Evolutionary conservation across 2,329 filamentous ascomycete species (phyloP), one percentile per base, ranked within the genome.

Genomic region (Blastomyces silverae): DNA sequence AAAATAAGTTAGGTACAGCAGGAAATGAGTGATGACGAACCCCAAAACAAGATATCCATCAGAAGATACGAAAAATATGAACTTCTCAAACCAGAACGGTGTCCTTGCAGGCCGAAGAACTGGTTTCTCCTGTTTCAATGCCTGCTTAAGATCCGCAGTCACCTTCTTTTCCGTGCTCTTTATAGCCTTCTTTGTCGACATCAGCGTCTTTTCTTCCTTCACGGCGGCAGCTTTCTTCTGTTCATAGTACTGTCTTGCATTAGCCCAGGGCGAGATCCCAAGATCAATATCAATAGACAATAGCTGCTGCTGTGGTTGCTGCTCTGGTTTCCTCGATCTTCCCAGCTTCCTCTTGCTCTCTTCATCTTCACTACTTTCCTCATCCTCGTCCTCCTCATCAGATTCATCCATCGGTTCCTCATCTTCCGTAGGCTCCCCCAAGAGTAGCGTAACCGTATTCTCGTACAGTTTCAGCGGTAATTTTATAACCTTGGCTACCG

Each of bases 61-160:
- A 0, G 92, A 95, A 0, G 92, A 97, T 70, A 97, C 85, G 78
- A 99, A 99, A 84, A 91, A 97, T 37, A 87, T 81, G 71, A 96
- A 99, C 77, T 99, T 99, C 73, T 99, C 94, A 70, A 97, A 99
- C 94, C 94, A 99, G 71, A 92, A 85, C 69, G 88, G 89, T 72
- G 87, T 89, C 64, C 94, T 85, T 10, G 96, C 88, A 0, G 89
- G 91, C 57, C 92, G 87, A 11, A 97, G 79, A 1, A 95, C 81
- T 25, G 91, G 88, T 75, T 96, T 97, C 77, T 97, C 94, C 73
- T 94, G 89, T 78, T 96, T 96, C 64, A 97, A 77, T 0, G 87
- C 89, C 72, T 92, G 93, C 78, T 90, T 95, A 28, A 97, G 81
- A 73, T 96, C 91, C 15, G 90, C 86, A 4, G 85, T 82, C 28